Evolutionary conservation across 1,284 basidiomycete genomes (phyloP), one percentile per base, ranked within the genome.

Genomic region (Porogramme epimiltina): DNA sequence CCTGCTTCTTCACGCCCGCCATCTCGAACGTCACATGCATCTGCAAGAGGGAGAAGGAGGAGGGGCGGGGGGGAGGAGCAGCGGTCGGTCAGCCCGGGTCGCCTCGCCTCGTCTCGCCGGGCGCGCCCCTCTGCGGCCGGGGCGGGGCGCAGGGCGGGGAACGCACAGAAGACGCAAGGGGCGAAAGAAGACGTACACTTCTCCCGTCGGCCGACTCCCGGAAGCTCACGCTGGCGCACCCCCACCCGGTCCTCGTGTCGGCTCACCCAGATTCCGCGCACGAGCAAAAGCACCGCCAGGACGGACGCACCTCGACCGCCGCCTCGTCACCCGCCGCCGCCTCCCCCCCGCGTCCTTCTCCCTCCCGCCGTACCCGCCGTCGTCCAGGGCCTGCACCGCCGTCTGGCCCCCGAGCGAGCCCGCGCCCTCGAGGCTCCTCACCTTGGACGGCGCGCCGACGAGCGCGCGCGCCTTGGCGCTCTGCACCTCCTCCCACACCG

Each of bases 201-300:
- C 77, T 77, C 44, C 85, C 84, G 59, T 87, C 86, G 50, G 74
- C 73, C 22, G 85, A 84, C 70, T 87, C 83, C 57, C 77, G 81
- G 64, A 87, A 82, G 58, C 76, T 79, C 53, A 82, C 81, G 60
- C 85, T 86, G 59, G 11, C 10, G 34, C 10, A 18, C 13, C 8
- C 8, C 13, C 9, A 16, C 13, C 8, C 34, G 9, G 6, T n/a
- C 13, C 9, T n/a, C 34, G 16, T 13, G 13, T 13, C 34, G 10
- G 34, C 11, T 50, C 59, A 54, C 61, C 59, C 53, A 52, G 48
- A 52, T 48, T 37, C 44, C 45, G 48, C 34, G 41, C 39, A 49
- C 43, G 49, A 44, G 46, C 48, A 20, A 20, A 16, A 28, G 22
- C 18, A 23, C 41, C 41, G 25, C 39, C 46, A 38, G 47, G 38